Base-by-base conservation (phyloP, 2,329 filamentous ascomycete species). In the Trichoderma breve region DNA sequence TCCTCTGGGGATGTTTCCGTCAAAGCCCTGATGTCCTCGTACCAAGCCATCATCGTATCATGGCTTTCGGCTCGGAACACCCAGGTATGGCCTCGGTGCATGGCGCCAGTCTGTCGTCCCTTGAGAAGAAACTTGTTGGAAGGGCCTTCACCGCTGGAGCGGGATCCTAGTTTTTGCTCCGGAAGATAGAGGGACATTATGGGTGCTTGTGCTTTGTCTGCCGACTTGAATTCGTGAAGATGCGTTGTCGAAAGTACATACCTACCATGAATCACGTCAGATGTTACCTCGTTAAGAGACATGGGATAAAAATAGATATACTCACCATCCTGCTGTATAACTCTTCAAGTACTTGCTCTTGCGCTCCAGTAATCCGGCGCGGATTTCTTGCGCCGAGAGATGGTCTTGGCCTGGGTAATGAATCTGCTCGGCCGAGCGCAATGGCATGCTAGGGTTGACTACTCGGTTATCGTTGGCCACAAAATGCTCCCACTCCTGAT, bases 301-400 rank as follows among this genome's bases (percentile, higher is more conserved):
- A 30, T 32, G 30, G 32, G 1, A 24, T 8, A 61, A 6, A 34
- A 24, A 18, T 14, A 36, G 21, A 61, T 51, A 51, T 9, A 78
- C 91, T 83, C 85, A 95, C 95, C 95, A 98, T 79, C 95, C 95
- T 30, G 94, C 93, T 8, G 95, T 96, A 81, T 98, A 98, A 81
- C 95, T 98, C 85, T 98, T 98, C 73, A 99, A 85, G 79, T 98
- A 99, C 80, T 98, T 99, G 88, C 94, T 97, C 90, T 98, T 98
- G 76, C 96, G 92, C 84, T 99, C 96, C 43, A 99, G 85, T 82
- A 98, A 90, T 3, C 96, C 96, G 24, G 94, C 93, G 73, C 95
- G 88, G 68, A 99, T 93, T 81, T 98, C 95, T 73, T 93, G 80
- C 86, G 93, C 81, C 68, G 93, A 90, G 73, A 93, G 90, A 80